Base-by-base conservation (phyloP, 352 stramenopile species). In the Phytophthora chlamydospora region DNA sequence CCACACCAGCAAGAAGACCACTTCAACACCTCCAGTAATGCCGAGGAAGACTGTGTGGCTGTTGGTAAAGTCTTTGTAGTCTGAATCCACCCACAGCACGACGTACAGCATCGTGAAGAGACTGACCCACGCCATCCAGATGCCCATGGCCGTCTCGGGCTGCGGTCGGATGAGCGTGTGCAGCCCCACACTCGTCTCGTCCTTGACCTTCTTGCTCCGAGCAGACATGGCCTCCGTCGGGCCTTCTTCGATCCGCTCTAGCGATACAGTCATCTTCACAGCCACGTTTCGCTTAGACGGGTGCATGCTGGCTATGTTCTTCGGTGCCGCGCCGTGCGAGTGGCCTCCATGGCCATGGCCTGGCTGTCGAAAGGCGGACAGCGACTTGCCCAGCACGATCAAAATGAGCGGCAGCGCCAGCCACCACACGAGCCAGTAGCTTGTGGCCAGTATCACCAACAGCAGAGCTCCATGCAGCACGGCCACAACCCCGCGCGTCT, bases 361-460 rank as follows among this genome's bases (percentile, higher is more conserved):
- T 7, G 49, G 63, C n/a, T 75, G 71, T 4, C 66, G 75, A 38
- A 88, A 88, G 1, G 64, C 66, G 8, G 66, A 62, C 10, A 90
- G 52, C 4, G 74, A 89, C 17, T 83, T 81, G 40, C 57, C 67
- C 11, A 91, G 50, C 17, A 87, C 47, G 10, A 90, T 31, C 6
- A 78, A 44, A 34, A 94, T 88, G 14, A 92, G 53, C 6, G 82
- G 83, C 31, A 91, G 21, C 0, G 80, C 68, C 3, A 92, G 49
- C 67, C 82, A 94, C 80, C 81, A 94, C 17, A 83, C 75, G n/a
- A 89, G 51, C 45, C 71, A 83, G 42, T 90, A 89, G 33, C 73
- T 87, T 3, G 80, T 88, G 9, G 69, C 65, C 12, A 94, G 43
- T 51, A 90, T 77, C 1, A 55, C 67, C 14, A 85, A 68, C n/a